phyloP scores from a whole-genome alignment of 2,329 filamentous ascomycete genomes.

The Alternaria dauci region DNA sequence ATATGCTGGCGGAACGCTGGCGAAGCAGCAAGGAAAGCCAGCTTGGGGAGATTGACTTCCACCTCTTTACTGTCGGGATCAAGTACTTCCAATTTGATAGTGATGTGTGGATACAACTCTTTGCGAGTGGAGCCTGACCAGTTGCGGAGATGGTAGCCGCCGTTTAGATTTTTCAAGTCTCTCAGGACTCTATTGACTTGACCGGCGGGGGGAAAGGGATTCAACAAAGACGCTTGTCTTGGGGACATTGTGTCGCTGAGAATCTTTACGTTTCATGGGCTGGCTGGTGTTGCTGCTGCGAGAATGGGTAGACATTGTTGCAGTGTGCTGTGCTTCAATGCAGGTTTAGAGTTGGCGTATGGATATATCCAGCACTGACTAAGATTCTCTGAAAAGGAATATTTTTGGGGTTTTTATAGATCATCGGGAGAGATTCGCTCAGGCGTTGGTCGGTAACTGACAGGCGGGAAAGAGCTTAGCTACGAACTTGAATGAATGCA shows the following conservation, averaged over 20 bases:
- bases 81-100: conserved; percentile 6
- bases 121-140: conserved; percentile 14
- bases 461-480: background rate
- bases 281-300: background rate
- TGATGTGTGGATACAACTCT: conserved; percentile 3
- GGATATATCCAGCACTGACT: too few relatives aligned
- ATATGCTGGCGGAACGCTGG: conserved; percentile 5
- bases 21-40: conserved; percentile 14
- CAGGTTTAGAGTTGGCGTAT: background rate
- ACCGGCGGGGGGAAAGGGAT: conserved; percentile 5
- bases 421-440: background rate
- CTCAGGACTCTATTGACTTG: conserved; percentile 11
- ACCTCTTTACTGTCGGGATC: background rate
- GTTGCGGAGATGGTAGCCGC: conserved; percentile 10
- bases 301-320: background rate
- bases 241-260: background rate
- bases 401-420: background rate
- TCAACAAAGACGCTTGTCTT: conserved; percentile 1
- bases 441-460: background rate
- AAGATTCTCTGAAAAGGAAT: background rate
- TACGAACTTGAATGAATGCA: background rate
- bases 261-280: background rate
- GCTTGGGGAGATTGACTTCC: conserved; percentile 8
- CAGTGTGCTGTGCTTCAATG: background rate
- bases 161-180: conserved; percentile 13